Evolutionary conservation across 495 filamentous ascomycete species (phyloP), one percentile per base, ranked within the genome.

Genomic region (Trypethelium eluteriae): DNA sequence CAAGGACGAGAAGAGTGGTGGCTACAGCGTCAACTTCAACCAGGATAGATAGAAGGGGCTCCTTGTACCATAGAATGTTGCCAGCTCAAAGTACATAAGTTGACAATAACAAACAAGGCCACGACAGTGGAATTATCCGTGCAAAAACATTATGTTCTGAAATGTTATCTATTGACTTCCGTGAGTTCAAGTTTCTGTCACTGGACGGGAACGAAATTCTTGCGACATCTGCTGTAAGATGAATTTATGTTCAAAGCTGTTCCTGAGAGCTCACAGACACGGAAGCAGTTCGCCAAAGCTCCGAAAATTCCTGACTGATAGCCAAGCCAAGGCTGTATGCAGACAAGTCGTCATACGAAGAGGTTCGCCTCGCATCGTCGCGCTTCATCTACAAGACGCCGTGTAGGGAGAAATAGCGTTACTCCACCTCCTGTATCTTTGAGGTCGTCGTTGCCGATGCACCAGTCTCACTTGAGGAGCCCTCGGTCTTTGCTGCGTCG

Each of bases 11-110:
- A 88, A 87, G 66, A 90, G 88, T 4, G 93, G 93, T 7, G 93
- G 90, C 18, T 97, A 97, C 76, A 96, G 87, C 76, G 88, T 98
- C 86, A 91, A 91, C 69, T 96, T 97, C 68, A 79, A 85, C 66
- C 80, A 83, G 41, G 18, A 53, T 53, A 14, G 49, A 25, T 53
- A 53, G 49, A 44, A 44, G 41, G 14, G 0, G 14, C 7, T 44
- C 7, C 14, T 44, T 0, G 41, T 7, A 14, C 41, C 7, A 44
- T 44, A n/a, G n/a, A 5, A 9, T 14, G 49, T 53, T 53, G 41
- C 14, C 6, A 44, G 14, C 41, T 44, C 14, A 25, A 25, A 25
- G 25, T 25, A 25, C 25, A 25, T 25, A 25, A 25, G 25, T 25
- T 25, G 25, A 25, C 25, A 25, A 25, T 25, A 25, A 25, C 25